Evolutionary conservation across 164 flowering plant genomes (phyloP).

Genomic region (Malania oleifera): DNA sequence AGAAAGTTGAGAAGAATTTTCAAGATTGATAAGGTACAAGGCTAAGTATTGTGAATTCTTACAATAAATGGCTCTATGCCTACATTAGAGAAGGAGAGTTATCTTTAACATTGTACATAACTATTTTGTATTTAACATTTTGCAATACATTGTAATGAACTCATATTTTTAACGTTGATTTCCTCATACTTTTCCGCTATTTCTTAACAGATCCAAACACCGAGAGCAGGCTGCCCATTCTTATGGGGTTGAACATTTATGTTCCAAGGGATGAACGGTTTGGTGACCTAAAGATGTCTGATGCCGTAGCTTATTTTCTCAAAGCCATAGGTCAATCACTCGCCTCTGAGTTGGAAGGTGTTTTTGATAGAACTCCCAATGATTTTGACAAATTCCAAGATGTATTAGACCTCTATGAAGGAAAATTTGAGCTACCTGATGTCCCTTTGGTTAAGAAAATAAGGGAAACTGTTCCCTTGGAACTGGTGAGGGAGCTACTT

Average conservation of each 20-base stretch:
- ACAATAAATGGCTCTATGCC: too few species aligned
- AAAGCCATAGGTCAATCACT: background rate
- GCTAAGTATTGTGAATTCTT: too few species aligned
- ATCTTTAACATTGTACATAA: too few species aligned
- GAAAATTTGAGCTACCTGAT: background rate
- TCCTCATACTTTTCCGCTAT: background rate
- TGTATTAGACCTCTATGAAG: conserved; percentile 4
- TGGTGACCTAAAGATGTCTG: conserved; percentile 2
- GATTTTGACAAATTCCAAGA: conserved; percentile 2
- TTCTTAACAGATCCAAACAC: conserved; percentile 2
- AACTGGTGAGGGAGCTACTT: background rate
- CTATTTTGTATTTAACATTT: too few species aligned
- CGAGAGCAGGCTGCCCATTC: conserved; percentile 2
- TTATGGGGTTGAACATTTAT: background rate
- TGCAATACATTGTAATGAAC: too few species aligned
- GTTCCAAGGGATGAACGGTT: conserved; percentile 6
- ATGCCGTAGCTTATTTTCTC: conserved; percentile 1
- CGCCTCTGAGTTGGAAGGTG: background rate
- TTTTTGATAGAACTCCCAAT: background rate
- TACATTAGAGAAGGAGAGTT: too few species aligned
- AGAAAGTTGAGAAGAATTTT: too few species aligned
- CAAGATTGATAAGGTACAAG: too few species aligned
- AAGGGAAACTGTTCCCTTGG: background rate
- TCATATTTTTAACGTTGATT: background rate
- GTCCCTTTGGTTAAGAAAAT: background rate